A percentile compares a stretch with the other conserved stretches of the same genome.
Conservation (phyloP, 108 stramenopile genomes). For the Nitzschia palea region DNA sequence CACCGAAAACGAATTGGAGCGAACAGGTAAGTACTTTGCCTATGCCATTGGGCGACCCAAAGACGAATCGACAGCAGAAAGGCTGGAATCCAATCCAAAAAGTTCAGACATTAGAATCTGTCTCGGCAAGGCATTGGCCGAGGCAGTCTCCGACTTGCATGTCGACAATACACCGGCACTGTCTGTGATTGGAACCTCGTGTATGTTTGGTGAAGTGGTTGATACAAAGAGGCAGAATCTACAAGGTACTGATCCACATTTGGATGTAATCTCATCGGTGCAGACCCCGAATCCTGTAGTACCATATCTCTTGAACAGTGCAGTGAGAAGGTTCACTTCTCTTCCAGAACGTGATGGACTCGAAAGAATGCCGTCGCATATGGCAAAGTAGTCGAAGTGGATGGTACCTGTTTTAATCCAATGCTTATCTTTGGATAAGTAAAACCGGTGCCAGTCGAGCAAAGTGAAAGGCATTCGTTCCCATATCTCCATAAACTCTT, state of each 20-base stretch:
- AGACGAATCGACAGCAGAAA: neutral
- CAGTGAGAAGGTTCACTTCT: neutral
- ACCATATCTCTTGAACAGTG: neutral
- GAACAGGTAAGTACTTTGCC: conserved; percentile 41
- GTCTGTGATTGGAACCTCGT: too few relatives aligned
- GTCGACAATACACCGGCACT: neutral
- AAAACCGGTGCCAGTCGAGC: too few relatives aligned
- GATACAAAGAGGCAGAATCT: conserved; percentile 16
- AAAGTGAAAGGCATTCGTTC: too few relatives aligned
- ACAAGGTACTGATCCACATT: conserved; percentile 30
- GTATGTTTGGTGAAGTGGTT: too few relatives aligned
- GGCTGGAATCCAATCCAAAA: neutral
- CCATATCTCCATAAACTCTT: too few relatives aligned
- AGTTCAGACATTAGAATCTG: conserved; percentile 5
- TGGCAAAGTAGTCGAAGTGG: conserved; percentile 37
- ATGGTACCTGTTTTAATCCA: neutral
- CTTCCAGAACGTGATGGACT: neutral
- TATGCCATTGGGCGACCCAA: conserved; percentile 48
- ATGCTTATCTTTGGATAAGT: too few relatives aligned
- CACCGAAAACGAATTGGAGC: conserved; percentile 16
- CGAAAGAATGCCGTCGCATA: neutral
- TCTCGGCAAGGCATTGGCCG: conserved; percentile 10
- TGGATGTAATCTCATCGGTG: conserved; percentile 30
- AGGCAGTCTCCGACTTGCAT: neutral
- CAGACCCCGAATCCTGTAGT: conserved; percentile 11